Percentiles rank a stretch among this genome's conserved stretches.
Conservation (phyloP, 306 rosid genomes). For the Quercus gilva region DNA sequence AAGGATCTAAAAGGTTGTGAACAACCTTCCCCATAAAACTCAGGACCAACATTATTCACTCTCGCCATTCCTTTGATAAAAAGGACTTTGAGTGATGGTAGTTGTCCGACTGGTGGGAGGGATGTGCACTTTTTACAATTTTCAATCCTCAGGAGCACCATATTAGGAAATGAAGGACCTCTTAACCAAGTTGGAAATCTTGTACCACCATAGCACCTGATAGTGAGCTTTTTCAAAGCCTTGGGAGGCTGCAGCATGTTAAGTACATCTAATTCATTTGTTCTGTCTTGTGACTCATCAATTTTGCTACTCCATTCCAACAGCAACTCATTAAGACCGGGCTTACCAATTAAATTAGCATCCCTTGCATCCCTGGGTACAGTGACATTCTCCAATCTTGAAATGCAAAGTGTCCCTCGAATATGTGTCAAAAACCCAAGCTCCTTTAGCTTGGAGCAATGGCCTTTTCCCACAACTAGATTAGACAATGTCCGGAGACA, state of each 20-base stretch:
- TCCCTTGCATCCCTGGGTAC: background rate
- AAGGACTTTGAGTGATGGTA: background rate
- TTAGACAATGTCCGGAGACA: background rate
- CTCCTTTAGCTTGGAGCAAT: background rate
- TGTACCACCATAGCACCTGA: background rate
- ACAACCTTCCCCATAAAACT: constrained; percentile 4
- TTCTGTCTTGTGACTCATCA: background rate
- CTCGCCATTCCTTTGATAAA: background rate
- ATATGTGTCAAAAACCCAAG: background rate
- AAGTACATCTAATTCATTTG: background rate
- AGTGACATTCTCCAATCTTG: constrained; percentile 6
- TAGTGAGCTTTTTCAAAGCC: background rate
- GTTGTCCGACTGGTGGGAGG: background rate
- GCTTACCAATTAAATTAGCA: background rate
- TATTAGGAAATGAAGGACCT: background rate
- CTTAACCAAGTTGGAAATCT: constrained; percentile 8
- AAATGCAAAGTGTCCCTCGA: background rate
- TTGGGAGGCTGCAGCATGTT: background rate
- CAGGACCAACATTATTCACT: background rate
- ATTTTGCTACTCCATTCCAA: background rate
- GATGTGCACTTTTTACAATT: background rate
- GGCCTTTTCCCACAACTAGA: background rate
- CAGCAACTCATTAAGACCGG: background rate
- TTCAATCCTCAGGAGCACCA: background rate
- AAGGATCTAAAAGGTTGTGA: background rate